Evolutionary conservation across 2,329 filamentous ascomycete genomes (phyloP), one percentile per base, ranked within the genome.

Genomic region (Pseudogymnoascus sp.): DNA sequence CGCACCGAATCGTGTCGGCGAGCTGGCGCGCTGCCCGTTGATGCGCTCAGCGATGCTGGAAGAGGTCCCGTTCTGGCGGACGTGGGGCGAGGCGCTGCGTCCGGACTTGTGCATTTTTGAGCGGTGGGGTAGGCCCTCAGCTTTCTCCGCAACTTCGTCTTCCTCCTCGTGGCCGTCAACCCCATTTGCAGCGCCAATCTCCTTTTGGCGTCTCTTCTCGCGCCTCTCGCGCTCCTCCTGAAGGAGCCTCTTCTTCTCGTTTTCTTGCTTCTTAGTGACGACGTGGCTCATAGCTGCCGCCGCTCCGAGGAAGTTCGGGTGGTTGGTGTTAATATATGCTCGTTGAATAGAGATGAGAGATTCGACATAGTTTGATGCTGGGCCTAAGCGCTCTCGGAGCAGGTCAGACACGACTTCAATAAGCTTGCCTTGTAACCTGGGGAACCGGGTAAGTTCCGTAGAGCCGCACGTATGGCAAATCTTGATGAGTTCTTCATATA

Each of bases 261-360:
- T 89, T 68, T 99, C 95, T 74, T 98, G 92, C 78, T 95, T 96
- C 73, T 89, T 93, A 72, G 86, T 90, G 65, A 99, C 96, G 56
- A 99, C 93, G 59, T 95, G 92, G 68, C 91, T 93, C 95, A 99
- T 99, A 66, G 95, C 95, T 37, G 93, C 93, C 22, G 95, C 93
- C 14, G 95, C 95, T 50, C 95, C 95, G 14, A 98, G 85, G 79
- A 99, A 99, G 77, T 99, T 99, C 59, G 95, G 95, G 74, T 99
- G 95, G 73, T 99, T 99, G 43, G 95, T 99, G 79, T 99, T 99
- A 78, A 99, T 98, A 77, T 99, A 99, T 19, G 95, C 95, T 68
- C 95, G 86, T 77, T 99, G 95, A 65, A 99, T 99, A 26, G 95
- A 89, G 68, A 99, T 99, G 66, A 99, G 82, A 41, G 93, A 98